phyloP scores from a whole-genome alignment of 768 basidiomycete species.

The Gymnopilus dilepis region DNA sequence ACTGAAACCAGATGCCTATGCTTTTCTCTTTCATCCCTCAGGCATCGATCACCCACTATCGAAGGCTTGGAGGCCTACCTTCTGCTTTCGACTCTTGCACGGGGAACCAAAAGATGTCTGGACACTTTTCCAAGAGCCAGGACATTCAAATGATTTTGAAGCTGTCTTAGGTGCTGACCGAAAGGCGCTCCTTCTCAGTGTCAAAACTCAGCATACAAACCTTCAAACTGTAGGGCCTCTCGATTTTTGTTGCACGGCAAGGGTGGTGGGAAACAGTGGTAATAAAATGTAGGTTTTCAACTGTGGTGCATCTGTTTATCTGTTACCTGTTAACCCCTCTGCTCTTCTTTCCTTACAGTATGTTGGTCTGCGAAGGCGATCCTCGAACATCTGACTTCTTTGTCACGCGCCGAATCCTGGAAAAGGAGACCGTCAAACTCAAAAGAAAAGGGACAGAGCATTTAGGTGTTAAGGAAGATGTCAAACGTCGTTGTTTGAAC shows the following conservation, averaged over 20 bases:
- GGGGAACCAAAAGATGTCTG: background rate
- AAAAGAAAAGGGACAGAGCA: background rate
- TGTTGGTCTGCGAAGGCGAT: slow-evolving; percentile 2
- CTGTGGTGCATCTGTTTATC: background rate
- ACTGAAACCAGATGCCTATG: background rate
- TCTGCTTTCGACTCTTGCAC: background rate
- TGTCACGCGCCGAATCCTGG: background rate
- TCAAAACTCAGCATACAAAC: slow-evolving; percentile 5
- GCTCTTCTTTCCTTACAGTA: background rate
- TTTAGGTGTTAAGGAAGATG: background rate
- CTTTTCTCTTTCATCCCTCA: background rate
- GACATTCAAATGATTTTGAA: background rate
- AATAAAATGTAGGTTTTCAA: background rate
- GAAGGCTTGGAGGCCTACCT: background rate
- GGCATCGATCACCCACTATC: background rate
- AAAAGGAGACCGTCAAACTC: slow-evolving; percentile 1
- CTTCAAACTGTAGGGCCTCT: slow-evolving; percentile 1
- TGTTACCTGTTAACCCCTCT: background rate
- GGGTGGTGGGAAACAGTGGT: background rate
- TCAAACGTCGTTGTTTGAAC: background rate
- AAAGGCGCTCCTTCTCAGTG: background rate
- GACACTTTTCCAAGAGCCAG: background rate
- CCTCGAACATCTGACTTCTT: background rate
- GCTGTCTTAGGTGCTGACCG: background rate
- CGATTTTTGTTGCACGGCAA: background rate